phyloP scores from a whole-genome alignment of 2,329 filamentous ascomycete genomes.

The Aspergillus flavus region DNA sequence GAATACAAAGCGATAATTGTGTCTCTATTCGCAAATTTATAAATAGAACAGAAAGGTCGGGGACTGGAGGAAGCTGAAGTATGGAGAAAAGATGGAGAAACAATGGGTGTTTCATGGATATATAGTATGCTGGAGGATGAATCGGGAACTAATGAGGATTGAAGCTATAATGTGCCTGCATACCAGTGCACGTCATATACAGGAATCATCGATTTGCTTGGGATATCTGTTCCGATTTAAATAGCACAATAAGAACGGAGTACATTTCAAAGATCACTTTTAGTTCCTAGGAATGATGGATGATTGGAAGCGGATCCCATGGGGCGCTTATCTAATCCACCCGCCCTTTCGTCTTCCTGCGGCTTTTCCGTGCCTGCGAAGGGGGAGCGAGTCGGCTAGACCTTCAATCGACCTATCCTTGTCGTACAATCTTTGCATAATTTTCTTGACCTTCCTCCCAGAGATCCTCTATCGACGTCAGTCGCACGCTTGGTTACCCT shows the following conservation, averaged over 20 bases:
- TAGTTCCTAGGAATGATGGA: not conserved
- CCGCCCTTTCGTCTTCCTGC: constrained; percentile 23
- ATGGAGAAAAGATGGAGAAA: not conserved
- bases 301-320: constrained; percentile 7
- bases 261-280: not conserved
- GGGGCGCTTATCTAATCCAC: constrained; percentile 33
- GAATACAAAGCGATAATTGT: not conserved
- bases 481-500: constrained; percentile 6
- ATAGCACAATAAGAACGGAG: not conserved
- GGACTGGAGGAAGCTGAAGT: not conserved
- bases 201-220: not conserved
- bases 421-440: constrained; percentile 7
- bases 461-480: not conserved
- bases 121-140: not conserved
- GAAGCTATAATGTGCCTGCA: constrained; percentile 1
- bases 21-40: not conserved
- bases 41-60: not conserved
- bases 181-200: constrained; percentile 1
- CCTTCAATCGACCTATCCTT: constrained; percentile 7
- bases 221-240: not conserved
- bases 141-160: not conserved
- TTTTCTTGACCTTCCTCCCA: not conserved
- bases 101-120: not conserved
- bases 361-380: constrained; percentile 18
- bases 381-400: constrained; percentile 14